Conservation (phyloP, 331 rosid species). For the Phaseolus coccineus region DNA sequence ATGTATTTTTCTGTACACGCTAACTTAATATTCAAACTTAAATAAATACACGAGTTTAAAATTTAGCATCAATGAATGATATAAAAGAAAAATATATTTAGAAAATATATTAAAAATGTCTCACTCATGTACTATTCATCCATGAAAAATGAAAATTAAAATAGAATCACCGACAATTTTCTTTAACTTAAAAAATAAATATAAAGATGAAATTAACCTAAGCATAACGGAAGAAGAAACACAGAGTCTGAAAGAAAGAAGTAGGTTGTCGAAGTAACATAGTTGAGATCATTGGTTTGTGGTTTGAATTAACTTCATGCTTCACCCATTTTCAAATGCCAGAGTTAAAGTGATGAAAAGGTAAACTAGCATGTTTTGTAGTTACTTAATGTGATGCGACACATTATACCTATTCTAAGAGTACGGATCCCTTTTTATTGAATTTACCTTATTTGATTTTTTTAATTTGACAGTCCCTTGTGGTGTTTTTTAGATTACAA, state of each 20-base stretch:
- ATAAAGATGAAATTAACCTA: no score
- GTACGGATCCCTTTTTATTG: neutral
- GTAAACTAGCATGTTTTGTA: neutral
- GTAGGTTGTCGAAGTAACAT: neutral
- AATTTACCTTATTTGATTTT: neutral
- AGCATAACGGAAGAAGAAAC: no score
- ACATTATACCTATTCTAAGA: neutral
- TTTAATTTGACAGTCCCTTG: neutral
- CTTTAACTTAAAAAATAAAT: no score
- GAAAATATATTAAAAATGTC: no score
- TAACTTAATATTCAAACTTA: no score
- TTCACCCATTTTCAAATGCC: neutral
- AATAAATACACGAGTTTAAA: no score
- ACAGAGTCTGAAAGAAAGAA: neutral
- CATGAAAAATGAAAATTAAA: no score
- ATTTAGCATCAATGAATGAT: no score
- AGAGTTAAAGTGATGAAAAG: neutral
- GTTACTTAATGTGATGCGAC: neutral
- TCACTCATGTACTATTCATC: no score
- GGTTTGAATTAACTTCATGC: neutral
- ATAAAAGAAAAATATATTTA: no score
- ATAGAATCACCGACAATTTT: no score
- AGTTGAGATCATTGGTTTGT: neutral
- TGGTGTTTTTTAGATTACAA: neutral
- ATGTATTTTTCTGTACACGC: no score